Percentiles rank a stretch among this genome's conserved stretches.
phyloP scores from a whole-genome alignment of 129 eudicot genomes.

The Flaveria brownii region DNA sequence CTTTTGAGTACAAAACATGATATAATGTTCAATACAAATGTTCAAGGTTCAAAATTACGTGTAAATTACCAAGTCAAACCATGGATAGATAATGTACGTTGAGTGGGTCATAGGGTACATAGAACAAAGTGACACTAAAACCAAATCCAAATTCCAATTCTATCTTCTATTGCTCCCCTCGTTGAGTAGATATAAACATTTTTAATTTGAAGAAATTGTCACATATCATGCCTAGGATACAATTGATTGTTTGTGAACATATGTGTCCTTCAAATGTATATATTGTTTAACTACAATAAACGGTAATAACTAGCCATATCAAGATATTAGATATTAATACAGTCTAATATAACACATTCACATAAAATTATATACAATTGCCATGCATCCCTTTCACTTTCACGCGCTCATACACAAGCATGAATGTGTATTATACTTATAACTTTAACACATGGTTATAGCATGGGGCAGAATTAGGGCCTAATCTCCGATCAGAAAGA shows the following conservation, averaged over 20 bases:
- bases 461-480: not conserved
- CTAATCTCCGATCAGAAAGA: not conserved
- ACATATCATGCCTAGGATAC: constrained; percentile 19
- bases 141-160: not conserved
- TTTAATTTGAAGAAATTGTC: constrained; percentile 18
- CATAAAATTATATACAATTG: too few relatives aligned
- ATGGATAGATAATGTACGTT: constrained; percentile 4
- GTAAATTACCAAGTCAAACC: not conserved
- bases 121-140: not conserved
- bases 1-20: not conserved
- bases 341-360: too few relatives aligned
- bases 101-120: not conserved
- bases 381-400: not conserved
- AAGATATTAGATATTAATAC: constrained; percentile 1
- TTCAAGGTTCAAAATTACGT: too few relatives aligned
- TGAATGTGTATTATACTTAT: not conserved
- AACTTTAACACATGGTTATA: not conserved
- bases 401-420: not conserved
- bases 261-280: not conserved
- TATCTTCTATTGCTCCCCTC: constrained; percentile 15
- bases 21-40: not conserved
- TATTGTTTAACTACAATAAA: not conserved
- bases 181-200: not conserved
- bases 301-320: not conserved
- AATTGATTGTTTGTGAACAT: not conserved